Conservation (phyloP, 169 alveolate genomes). For the Cryptosporidium andersoni region DNA sequence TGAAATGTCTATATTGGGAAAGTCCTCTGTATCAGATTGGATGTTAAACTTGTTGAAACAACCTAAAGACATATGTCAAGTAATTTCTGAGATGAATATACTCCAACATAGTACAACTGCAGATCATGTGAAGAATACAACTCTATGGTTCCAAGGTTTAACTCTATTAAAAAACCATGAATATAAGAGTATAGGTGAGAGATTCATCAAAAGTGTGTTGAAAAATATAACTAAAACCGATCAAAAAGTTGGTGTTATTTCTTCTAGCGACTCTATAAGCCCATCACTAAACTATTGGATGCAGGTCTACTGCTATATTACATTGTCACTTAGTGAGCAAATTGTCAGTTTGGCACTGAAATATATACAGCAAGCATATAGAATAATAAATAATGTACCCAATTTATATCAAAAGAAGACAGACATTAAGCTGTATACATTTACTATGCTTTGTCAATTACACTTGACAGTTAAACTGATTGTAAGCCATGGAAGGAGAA, state of each 20-base stretch:
- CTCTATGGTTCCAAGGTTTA: constrained; percentile 21
- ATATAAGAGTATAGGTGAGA: constrained; percentile 12
- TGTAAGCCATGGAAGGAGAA: no score
- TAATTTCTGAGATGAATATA: constrained; percentile 5
- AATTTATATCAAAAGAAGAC: no score
- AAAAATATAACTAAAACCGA: not conserved
- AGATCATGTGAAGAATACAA: not conserved
- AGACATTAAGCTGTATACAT: no score
- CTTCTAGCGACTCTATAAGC: no score
- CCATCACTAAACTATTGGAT: no score
- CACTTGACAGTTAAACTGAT: no score
- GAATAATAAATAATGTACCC: no score
- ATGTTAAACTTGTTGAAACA: not conserved
- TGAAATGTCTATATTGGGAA: not conserved
- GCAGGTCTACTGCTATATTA: no score
- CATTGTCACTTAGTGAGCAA: no score
- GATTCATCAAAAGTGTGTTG: not conserved
- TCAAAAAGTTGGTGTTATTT: not conserved
- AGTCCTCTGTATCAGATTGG: not conserved
- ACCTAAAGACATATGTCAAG: not conserved
- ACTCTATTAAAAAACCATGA: constrained; percentile 7
- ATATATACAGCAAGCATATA: no score
- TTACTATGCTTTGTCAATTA: no score
- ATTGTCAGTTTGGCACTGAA: no score
- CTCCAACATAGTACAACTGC: not conserved